phyloP scores from a whole-genome alignment of 2,329 filamentous ascomycete genomes.

The Stagonosporopsis cucurbitacearum region DNA sequence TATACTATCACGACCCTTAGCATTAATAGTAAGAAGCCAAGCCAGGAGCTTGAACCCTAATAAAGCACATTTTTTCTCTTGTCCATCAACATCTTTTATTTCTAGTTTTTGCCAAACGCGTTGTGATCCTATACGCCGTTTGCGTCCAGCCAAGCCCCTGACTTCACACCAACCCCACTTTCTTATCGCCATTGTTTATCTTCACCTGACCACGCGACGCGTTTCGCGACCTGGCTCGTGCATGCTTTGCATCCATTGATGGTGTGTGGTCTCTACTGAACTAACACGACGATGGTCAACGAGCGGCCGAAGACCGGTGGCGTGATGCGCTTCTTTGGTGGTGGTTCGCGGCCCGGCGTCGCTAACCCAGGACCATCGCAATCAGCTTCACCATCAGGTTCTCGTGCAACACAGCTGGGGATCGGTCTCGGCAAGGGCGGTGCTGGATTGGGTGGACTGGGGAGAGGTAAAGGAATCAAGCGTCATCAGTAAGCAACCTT shows the following conservation, averaged over 20 bases:
- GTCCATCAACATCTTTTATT: not conserved
- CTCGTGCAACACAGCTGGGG: slow-evolving; percentile 22
- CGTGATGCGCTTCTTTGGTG: slow-evolving; percentile 18
- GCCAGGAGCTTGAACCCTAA: slow-evolving; percentile 47
- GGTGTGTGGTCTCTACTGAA: slow-evolving; percentile 5
- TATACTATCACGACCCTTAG: slow-evolving; percentile 32
- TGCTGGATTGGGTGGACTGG: slow-evolving; percentile 27
- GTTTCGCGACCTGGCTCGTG: slow-evolving; percentile 9
- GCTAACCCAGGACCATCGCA: not conserved
- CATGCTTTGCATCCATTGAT: not conserved
- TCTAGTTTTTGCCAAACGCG: not conserved
- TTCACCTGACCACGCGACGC: slow-evolving; percentile 28
- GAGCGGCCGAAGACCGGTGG: slow-evolving; percentile 16
- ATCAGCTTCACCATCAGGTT: not conserved
- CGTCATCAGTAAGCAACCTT: slow-evolving; percentile 33
- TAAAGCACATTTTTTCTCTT: slow-evolving; percentile 25
- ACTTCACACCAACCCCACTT: not conserved
- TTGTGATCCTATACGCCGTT: not conserved
- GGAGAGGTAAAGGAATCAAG: slow-evolving; percentile 27
- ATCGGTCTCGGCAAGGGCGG: slow-evolving; percentile 31
- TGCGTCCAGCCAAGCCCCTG: not conserved
- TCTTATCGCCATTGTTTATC: slow-evolving; percentile 3
- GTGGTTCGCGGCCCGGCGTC: slow-evolving; percentile 8
- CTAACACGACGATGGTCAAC: slow-evolving; percentile 5
- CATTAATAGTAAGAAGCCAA: slow-evolving; percentile 41